Evolutionary conservation across 2,329 filamentous ascomycete species (phyloP), one percentile per base, ranked within the genome.

Genomic region (Aphanoascus verrucosus): DNA sequence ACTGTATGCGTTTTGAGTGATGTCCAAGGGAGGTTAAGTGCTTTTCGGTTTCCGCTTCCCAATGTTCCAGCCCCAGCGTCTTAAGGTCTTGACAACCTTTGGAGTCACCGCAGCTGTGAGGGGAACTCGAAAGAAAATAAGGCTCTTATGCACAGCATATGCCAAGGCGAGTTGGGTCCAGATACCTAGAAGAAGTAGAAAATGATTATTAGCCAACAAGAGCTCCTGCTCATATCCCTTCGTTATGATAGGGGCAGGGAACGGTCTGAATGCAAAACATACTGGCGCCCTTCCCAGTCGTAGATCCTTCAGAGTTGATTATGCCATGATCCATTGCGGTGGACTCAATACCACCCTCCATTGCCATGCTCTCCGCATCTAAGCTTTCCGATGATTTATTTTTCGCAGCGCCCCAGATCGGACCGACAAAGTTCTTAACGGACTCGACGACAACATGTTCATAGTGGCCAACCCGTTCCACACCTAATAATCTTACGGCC

Each of bases 81-180:
- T 77, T 28, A 98, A 74, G 11, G 83, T 80, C 71, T 88, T 94
- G 63, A 96, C 93, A n/a, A 97, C 84, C 71, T 94, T 96, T 1
- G 93, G 93, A 7, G 88, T 89, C 34, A 97, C 77, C 2, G 89
- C 91, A 11, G 88, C 89, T 1, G 93, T 93, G 58, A 97, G 72
- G 7, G 93, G 93, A 8, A 98, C 88, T n/a, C 93, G 82, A 60
- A 97, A 70, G 69, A 98, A 95, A 64, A 98, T 96, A 69, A 97
- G 88, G 62, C 86, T 94, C 74, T 98, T 98, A 77, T 98, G 93
- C 55, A 98, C 88, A 28, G 91, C 91, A 65, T 98, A 98, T 11
- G 93, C 93, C 47, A 98, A 78, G 14, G 88, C 89, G 31, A 98
- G 75, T 66, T 96, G 89, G 7, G 93, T 97, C 80, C 81, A 84